Conservation (phyloP, 1,284 basidiomycete species). For the Puccinia horiana region DNA sequence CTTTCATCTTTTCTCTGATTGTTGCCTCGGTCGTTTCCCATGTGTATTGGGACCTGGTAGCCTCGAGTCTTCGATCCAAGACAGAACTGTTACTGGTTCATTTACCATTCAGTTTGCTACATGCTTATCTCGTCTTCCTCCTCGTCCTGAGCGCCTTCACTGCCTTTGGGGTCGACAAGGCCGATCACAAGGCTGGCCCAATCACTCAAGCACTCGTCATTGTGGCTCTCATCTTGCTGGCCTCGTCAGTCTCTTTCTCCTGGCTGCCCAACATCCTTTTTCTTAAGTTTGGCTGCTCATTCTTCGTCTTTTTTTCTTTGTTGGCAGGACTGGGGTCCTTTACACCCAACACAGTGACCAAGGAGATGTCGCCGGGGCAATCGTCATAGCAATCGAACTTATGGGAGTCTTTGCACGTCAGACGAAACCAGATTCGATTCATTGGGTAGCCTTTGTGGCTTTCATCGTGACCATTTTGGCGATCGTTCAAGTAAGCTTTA, state of each 20-base stretch:
- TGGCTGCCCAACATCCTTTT: too few relatives aligned
- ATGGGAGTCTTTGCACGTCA: conserved; percentile 36
- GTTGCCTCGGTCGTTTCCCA: conserved; percentile 59
- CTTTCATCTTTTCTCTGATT: conserved; percentile 60
- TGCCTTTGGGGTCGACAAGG: conserved; percentile 57
- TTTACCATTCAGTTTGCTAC: conserved; percentile 58
- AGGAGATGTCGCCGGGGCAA: conserved; percentile 59
- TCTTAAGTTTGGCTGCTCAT: neutral
- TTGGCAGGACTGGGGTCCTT: conserved; percentile 56
- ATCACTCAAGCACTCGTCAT: conserved; percentile 59
- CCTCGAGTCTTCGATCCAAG: conserved; percentile 53
- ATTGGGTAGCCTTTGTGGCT: conserved; percentile 36
- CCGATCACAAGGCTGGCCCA: conserved; percentile 56
- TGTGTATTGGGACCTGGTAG: conserved; percentile 59
- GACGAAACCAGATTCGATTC: conserved; percentile 32
- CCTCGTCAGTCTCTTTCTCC: conserved; percentile 51
- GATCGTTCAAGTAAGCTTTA: conserved; percentile 22
- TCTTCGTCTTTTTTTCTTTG: neutral
- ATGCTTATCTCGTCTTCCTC: conserved; percentile 54
- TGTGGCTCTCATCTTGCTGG: conserved; percentile 59
- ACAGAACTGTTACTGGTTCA: conserved; percentile 58
- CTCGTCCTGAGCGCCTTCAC: conserved; percentile 59
- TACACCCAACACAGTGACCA: conserved; percentile 57
- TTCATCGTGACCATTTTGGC: conserved; percentile 42
- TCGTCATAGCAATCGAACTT: conserved; percentile 52